Conservation (phyloP, 2,329 filamentous ascomycete species). For the Colletotrichum sp. region DNA sequence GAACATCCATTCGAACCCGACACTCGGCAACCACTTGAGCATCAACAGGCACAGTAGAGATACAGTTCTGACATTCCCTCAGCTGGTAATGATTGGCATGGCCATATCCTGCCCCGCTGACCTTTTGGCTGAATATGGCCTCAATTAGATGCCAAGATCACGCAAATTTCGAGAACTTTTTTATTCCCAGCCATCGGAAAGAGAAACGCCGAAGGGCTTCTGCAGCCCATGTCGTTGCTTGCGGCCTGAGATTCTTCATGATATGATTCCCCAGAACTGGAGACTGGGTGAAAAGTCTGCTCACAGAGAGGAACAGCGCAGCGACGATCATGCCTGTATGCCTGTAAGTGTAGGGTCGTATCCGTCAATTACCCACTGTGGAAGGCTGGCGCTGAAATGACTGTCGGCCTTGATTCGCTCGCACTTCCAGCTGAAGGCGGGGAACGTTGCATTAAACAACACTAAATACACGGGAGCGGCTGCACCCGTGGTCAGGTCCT, state of each 20-base stretch:
- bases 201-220: not conserved
- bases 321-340: not conserved
- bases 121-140: not conserved
- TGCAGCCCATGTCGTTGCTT: not conserved
- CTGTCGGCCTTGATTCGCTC: not conserved
- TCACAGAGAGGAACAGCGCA: not conserved
- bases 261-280: not conserved
- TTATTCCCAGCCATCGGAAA: not conserved
- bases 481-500: not conserved
- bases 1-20: not conserved
- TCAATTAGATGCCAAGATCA: not conserved
- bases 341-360: not conserved
- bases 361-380: not conserved
- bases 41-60: not conserved
- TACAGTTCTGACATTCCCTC: not conserved
- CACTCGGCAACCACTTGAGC: not conserved
- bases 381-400: not conserved
- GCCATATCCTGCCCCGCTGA: not conserved
- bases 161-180: not conserved
- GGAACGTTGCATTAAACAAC: not conserved
- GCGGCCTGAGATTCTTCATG: not conserved
- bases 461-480: not conserved
- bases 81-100: not conserved
- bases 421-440: not conserved
- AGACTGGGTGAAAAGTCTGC: not conserved